Base-by-base conservation (phyloP, 495 filamentous ascomycete genomes). In the Niebla homalea region DNA sequence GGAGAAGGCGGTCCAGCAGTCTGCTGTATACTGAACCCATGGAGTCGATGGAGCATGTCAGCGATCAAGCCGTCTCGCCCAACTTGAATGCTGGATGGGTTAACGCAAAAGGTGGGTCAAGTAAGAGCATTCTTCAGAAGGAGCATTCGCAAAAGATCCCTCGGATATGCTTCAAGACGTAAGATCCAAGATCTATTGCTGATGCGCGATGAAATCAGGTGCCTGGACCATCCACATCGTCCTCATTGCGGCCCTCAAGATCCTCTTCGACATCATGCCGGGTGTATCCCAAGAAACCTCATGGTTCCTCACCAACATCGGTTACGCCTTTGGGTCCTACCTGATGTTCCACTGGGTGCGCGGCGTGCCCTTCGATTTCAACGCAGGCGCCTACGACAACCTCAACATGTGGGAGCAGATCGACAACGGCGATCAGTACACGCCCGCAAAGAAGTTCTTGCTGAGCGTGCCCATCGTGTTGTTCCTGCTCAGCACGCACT, bases 391-490 rank as follows among this genome's bases (percentile, higher is more conserved):
- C 52, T 98, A 95, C 72, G 92, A 98, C 68, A 96, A 97, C 63
- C 76, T 97, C 57, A 97, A 96, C 70, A 95, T 98, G 89, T 98
- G 92, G 92, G 92, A 98, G 72, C 92, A 98, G 72, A 98, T 98
- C 63, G 92, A 98, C 71, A 92, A 98, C 60, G 92, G 92, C 25
- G 92, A 92, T 65, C 92, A 98, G 64, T 98, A 96, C 70, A 98
- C 92, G 5, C 92, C 92, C 12, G 80, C 92, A 49, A 98, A 98
- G 77, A 98, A 98, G 67, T 98, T 96, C 67, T 69, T 98, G 52
- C 79, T 98, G 58, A 87, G 81, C 52, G 92, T 96, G 43, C 92
- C 92, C 26, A 89, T 98, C 54, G 76, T 88, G 53, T 76, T 98
- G 58, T 98, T 98, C 64, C 75, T 98, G 49, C 71, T 96, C 52